Conservation (phyloP, 768 basidiomycete genomes). For the Lactifluus hygrophoroides region DNA sequence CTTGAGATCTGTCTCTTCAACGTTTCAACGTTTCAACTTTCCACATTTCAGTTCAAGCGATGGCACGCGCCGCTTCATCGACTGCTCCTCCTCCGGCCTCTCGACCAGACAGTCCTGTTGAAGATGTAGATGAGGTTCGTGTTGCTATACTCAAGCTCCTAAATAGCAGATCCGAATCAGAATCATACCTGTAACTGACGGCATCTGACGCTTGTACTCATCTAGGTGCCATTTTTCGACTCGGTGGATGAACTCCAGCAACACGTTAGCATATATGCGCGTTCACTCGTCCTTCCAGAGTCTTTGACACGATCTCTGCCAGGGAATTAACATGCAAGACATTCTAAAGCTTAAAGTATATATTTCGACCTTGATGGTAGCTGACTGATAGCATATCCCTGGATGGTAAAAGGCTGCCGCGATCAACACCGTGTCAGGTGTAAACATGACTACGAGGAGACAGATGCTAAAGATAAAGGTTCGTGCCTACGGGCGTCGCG, state of each 20-base stretch:
- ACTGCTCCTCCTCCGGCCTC: slow-evolving; percentile 11
- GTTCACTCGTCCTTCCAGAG: background rate
- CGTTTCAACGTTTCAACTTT: background rate
- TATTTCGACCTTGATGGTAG: background rate
- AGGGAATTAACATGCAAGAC: slow-evolving; percentile 96
- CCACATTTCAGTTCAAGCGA: background rate
- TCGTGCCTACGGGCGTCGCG: background rate
- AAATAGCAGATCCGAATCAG: background rate
- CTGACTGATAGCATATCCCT: slow-evolving; percentile 8
- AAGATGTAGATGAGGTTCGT: slow-evolving; percentile 13
- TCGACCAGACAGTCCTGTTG: slow-evolving; percentile 15
- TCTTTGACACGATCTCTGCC: background rate
- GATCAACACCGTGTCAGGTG: slow-evolving; percentile 78
- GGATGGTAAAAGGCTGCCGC: slow-evolving; percentile 49
- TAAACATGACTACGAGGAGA: slow-evolving; percentile 85
- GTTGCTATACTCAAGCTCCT: background rate
- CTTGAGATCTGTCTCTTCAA: too few relatives aligned
- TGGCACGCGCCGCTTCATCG: slow-evolving; percentile 14
- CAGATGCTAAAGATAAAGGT: slow-evolving; percentile 94
- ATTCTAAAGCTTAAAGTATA: slow-evolving; percentile 84
- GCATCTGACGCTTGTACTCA: background rate
- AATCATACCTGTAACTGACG: too few relatives aligned
- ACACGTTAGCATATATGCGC: slow-evolving; percentile 22
- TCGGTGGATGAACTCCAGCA: slow-evolving; percentile 27
- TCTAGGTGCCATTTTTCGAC: slow-evolving; percentile 24